Conservation (phyloP, 1,284 basidiomycete species). For the Ganoderma meredithae region DNA sequence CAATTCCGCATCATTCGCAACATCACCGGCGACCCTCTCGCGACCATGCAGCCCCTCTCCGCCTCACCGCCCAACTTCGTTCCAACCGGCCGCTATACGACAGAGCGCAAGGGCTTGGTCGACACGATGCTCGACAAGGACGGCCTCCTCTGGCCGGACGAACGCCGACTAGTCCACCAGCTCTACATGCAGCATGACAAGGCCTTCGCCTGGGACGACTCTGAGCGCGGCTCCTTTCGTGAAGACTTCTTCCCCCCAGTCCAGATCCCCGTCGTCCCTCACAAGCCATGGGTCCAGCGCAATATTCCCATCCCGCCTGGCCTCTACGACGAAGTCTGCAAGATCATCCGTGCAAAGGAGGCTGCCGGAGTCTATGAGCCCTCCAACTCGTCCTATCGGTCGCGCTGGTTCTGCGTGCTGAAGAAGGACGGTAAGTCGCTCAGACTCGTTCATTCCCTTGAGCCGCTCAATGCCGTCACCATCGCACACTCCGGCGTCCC, state of each 20-base stretch:
- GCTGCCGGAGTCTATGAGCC: conserved; percentile 45
- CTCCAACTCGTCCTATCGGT: conserved; percentile 47
- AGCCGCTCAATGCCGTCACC: conserved; percentile 44
- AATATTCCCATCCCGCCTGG: conserved; percentile 51
- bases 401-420: conserved; percentile 48
- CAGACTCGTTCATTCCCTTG: conserved; percentile 42
- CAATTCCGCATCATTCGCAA: conserved; percentile 43
- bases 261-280: conserved; percentile 43
- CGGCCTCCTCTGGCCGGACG: conserved; percentile 43
- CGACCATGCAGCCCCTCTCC: conserved; percentile 37
- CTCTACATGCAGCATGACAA: conserved; percentile 42
- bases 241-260: conserved; percentile 46
- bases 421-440: conserved; percentile 49
- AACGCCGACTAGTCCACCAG: conserved; percentile 43
- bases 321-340: conserved; percentile 43
- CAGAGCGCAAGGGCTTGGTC: conserved; percentile 37
- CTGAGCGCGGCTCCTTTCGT: conserved; percentile 43
- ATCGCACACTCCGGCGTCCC: conserved; percentile 42
- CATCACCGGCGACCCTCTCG: conserved; percentile 45
- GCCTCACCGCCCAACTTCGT: conserved; percentile 37
- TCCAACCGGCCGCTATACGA: conserved; percentile 43
- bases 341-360: conserved; percentile 43
- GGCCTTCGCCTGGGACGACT: conserved; percentile 45
- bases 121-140: conserved; percentile 38
- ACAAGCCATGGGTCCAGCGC: conserved; percentile 45